Evolutionary conservation across 2,329 filamentous ascomycete genomes (phyloP).

Genomic region (Scolecobasidium constrictum): DNA sequence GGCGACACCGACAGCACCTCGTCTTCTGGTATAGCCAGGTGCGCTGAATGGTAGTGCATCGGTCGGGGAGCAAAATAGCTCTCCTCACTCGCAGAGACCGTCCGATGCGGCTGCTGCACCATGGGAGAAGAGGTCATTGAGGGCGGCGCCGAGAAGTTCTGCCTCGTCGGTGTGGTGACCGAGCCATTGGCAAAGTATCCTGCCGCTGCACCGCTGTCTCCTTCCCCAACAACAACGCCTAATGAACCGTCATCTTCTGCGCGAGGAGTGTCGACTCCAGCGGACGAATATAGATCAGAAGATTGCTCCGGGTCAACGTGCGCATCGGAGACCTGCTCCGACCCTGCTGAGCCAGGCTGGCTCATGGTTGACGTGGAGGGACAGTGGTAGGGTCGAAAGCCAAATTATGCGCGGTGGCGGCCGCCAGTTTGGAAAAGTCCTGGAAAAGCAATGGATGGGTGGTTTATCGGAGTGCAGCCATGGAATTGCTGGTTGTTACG

Average conservation of each 20-base stretch:
- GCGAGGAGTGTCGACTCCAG: background rate
- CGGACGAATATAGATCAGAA: background rate
- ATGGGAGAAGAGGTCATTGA: background rate
- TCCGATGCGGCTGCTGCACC: background rate
- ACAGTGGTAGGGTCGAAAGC: too few relatives aligned
- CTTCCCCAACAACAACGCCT: background rate
- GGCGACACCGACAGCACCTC: slow-evolving; percentile 2
- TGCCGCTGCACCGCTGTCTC: background rate
- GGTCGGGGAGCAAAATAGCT: slow-evolving; percentile 9
- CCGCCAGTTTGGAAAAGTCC: too few relatives aligned
- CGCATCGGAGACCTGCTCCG: background rate
- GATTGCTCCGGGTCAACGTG: background rate
- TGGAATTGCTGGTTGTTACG: too few relatives aligned
- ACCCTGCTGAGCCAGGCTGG: background rate
- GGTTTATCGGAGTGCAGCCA: too few relatives aligned
- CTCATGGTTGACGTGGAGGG: too few relatives aligned
- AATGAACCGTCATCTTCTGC: background rate
- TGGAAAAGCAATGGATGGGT: too few relatives aligned
- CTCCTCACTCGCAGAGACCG: background rate
- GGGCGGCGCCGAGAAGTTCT: background rate
- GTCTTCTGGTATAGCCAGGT: slow-evolving; percentile 5
- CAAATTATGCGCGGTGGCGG: too few relatives aligned
- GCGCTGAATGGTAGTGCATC: background rate
- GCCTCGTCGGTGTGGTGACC: background rate
- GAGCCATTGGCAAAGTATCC: too few relatives aligned